Conservation (phyloP, 257 asterid genomes). For the Fraxinus americana region DNA sequence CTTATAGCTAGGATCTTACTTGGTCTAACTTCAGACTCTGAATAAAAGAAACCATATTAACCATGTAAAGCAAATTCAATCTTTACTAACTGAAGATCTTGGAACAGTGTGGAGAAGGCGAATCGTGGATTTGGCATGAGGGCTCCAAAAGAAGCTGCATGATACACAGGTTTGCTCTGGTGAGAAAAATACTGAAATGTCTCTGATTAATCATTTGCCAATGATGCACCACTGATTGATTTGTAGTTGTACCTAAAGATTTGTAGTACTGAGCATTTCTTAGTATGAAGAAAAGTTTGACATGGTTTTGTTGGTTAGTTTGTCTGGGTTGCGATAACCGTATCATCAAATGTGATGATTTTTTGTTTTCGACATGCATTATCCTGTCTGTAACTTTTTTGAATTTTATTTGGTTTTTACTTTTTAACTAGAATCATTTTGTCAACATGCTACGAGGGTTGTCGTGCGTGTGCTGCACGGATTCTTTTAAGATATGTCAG, state of each 20-base stretch:
- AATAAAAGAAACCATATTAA: neutral
- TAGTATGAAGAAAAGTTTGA: neutral
- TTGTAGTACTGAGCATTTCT: neutral
- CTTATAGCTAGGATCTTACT: neutral
- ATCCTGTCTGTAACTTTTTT: neutral
- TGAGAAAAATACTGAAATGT: neutral
- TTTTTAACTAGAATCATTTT: neutral
- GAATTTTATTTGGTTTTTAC: neutral
- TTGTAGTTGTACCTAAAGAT: too few relatives aligned
- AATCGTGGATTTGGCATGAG: conserved; percentile 90
- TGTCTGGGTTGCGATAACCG: neutral
- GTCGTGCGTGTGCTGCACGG: neutral
- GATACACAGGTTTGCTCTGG: conserved; percentile 1
- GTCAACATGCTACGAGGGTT: neutral
- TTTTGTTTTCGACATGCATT: neutral
- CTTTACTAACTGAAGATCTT: conserved; percentile 25
- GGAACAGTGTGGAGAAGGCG: conserved; percentile 67
- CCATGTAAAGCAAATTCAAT: neutral
- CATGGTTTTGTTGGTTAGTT: neutral
- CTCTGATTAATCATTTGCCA: neutral
- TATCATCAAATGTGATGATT: too few relatives aligned
- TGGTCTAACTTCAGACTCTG: neutral
- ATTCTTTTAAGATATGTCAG: too few relatives aligned
- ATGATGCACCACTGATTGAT: neutral
- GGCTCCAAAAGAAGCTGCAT: conserved; percentile 52